Conservation (phyloP, 129 eudicot species). For the Flaveria trinervia region DNA sequence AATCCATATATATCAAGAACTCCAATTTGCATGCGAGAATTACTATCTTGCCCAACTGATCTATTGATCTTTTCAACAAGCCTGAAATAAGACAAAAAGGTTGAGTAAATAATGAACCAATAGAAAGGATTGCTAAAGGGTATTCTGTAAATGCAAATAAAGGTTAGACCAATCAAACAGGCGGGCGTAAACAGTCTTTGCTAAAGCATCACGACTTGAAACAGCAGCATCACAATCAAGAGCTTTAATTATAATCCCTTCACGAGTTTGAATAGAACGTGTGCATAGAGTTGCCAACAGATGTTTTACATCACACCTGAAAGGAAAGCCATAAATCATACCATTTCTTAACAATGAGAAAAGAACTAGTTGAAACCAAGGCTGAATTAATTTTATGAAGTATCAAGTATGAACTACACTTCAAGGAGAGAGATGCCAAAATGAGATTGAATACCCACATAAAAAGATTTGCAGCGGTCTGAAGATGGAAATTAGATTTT, state of each 20-base stretch:
- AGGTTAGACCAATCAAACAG: conserved; percentile 86
- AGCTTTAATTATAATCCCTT: conserved; percentile 78
- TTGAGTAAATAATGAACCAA: conserved; percentile 6
- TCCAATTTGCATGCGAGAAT: conserved; percentile 82
- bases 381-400: neutral
- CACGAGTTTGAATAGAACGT: conserved; percentile 90
- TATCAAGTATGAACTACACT: conserved; percentile 14
- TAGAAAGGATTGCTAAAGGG: neutral
- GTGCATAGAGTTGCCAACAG: conserved; percentile 83
- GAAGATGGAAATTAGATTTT: conserved; percentile 72
- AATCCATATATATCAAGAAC: conserved; percentile 96
- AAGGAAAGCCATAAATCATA: conserved; percentile 20
- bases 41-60: conserved; percentile 93
- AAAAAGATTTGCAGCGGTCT: conserved; percentile 80
- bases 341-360: neutral
- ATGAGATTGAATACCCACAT: conserved; percentile 49
- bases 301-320: conserved; percentile 78
- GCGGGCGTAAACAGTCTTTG: conserved; percentile 91
- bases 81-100: conserved; percentile 52
- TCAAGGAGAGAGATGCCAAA: conserved; percentile 15
- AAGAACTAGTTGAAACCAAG: neutral
- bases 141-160: conserved; percentile 1
- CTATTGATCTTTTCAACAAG: conserved; percentile 92
- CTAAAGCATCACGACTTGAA: conserved; percentile 96
- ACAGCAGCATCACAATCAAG: conserved; percentile 90